Percentiles rank a stretch among this genome's conserved stretches.
phyloP scores from a whole-genome alignment of 305 asterid genomes.

The Solanum hybrid region DNA sequence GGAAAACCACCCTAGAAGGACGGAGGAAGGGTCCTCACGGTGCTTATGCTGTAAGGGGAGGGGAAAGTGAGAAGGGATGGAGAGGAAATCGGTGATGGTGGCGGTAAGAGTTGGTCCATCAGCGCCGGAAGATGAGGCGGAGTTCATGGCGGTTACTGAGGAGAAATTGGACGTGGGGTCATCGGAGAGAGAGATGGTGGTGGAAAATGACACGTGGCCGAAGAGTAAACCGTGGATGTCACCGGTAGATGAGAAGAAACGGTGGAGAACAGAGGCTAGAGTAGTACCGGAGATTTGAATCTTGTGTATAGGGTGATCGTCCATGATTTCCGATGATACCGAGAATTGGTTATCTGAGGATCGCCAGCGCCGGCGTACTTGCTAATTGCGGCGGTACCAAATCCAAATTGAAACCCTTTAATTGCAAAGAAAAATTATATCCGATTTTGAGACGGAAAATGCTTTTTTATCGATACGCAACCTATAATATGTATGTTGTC shows the following conservation, averaged over 20 bases:
- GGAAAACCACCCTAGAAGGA: conserved; percentile 69
- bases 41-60: conserved; percentile 32
- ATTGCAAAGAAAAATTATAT: background rate
- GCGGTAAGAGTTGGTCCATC: conserved; percentile 39
- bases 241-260: conserved; percentile 41
- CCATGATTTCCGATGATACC: conserved; percentile 7
- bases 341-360: background rate
- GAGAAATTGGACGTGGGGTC: conserved; percentile 19
- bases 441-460: background rate
- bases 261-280: conserved; percentile 43
- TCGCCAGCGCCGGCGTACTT: background rate
- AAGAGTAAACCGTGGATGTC: conserved; percentile 47
- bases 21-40: conserved; percentile 16
- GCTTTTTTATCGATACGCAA: too few species aligned
- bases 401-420: background rate
- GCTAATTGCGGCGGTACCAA: background rate
- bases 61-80: conserved; percentile 55
- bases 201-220: conserved; percentile 42
- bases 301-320: conserved; percentile 21
- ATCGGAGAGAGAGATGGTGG: conserved; percentile 50
- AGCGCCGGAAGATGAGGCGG: conserved; percentile 11
- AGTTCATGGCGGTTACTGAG: background rate
- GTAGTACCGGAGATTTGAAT: conserved; percentile 34
- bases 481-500: background rate
- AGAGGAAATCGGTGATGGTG: conserved; percentile 47